Evolutionary conservation across 2,329 filamentous ascomycete genomes (phyloP).

Genomic region (Epichloe hybrida): DNA sequence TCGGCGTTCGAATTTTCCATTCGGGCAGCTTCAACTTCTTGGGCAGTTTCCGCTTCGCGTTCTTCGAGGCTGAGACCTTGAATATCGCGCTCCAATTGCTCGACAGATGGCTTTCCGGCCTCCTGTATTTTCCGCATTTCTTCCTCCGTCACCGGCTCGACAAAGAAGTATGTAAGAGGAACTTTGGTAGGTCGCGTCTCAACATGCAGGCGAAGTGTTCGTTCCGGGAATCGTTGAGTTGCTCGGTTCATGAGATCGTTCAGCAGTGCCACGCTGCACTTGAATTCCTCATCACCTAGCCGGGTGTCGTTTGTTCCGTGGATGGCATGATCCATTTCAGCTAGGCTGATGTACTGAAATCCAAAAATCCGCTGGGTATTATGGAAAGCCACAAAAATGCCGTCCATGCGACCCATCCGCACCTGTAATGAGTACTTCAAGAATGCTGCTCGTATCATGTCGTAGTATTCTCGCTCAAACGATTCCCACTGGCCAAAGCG

Average conservation of each 20-base stretch:
- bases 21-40: slow-evolving; percentile 8
- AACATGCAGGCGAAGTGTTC: slow-evolving; percentile 67
- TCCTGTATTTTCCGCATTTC: slow-evolving; percentile 64
- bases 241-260: slow-evolving; percentile 69
- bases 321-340: slow-evolving; percentile 82
- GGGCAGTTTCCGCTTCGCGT: slow-evolving; percentile 11
- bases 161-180: slow-evolving; percentile 79
- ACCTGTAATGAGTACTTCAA: slow-evolving; percentile 95
- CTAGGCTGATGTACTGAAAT: slow-evolving; percentile 81
- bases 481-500: slow-evolving; percentile 74
- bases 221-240: slow-evolving; percentile 58
- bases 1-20: slow-evolving; percentile 10
- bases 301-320: slow-evolving; percentile 57
- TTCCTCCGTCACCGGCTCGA: slow-evolving; percentile 63
- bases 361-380: slow-evolving; percentile 93
- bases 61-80: slow-evolving; percentile 32
- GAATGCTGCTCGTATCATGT: slow-evolving; percentile 91
- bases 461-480: slow-evolving; percentile 89
- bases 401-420: slow-evolving; percentile 95
- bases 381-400: slow-evolving; percentile 93
- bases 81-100: slow-evolving; percentile 53
- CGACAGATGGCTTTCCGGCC: slow-evolving; percentile 47
- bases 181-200: slow-evolving; percentile 52
- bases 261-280: slow-evolving; percentile 61
- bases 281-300: slow-evolving; percentile 77